A percentile compares a stretch with the other conserved stretches of the same genome.
These are phyloP conservation scores for Aspergillus costaricaensis DNA, from an alignment of 2,329 filamentous ascomycete genomes.

Conservation along the genomic window DNA sequence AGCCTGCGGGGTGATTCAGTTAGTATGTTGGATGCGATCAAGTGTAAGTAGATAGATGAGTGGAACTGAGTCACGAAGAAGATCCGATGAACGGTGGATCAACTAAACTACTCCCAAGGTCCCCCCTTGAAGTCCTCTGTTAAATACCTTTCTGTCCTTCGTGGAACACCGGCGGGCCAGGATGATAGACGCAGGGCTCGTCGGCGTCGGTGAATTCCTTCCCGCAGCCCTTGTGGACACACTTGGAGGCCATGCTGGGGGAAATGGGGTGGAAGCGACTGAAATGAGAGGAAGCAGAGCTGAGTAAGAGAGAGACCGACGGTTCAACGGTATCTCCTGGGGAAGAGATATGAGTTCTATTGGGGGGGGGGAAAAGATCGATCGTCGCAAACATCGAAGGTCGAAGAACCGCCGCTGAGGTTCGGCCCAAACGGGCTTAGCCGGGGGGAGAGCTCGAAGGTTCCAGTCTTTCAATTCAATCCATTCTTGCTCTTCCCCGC, in stretches of 20 bases:
- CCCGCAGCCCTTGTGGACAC: conserved; percentile 93
- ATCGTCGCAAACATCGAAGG: conserved; percentile 7
- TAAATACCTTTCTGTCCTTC: conserved; percentile 93
- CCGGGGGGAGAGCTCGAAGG: conserved; percentile 42
- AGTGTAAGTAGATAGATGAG: neutral
- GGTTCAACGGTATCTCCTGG: neutral
- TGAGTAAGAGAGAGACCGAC: neutral
- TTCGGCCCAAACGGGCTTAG: conserved; percentile 36
- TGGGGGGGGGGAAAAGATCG: conserved; percentile 11
- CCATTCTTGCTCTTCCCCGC: conserved; percentile 4
- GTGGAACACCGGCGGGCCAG: conserved; percentile 91
- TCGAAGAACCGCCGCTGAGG: conserved; percentile 14
- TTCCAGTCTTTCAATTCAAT: conserved; percentile 32
- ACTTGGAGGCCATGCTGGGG: conserved; percentile 61
- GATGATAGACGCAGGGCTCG: conserved; percentile 88
- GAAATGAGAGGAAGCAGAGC: neutral
- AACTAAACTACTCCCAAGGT: conserved; percentile 28
- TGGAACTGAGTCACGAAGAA: neutral
- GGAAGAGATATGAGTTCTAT: neutral
- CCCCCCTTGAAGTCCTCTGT: conserved; percentile 10
- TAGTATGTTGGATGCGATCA: conserved; percentile 5
- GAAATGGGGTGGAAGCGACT: neutral
- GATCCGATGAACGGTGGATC: neutral
- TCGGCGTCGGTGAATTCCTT: conserved; percentile 80
- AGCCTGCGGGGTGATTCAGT: conserved; percentile 60